Evolutionary conservation across 2,329 filamentous ascomycete genomes (phyloP), one percentile per base, ranked within the genome.

Genomic region (Hypoxylon sp.): DNA sequence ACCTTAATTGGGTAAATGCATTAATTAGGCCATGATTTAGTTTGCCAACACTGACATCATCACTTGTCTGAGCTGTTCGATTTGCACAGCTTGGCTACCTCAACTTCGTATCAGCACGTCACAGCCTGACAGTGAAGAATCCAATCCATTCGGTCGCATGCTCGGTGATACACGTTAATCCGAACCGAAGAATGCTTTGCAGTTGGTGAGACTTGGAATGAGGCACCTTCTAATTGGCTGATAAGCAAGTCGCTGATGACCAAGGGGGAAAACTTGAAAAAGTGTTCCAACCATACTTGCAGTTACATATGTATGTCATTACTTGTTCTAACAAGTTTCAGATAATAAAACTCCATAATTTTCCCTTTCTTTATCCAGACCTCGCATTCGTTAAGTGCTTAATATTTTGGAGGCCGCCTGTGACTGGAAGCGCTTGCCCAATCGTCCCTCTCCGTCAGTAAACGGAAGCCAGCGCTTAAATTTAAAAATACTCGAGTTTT

Each of bases 251-350:
- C 19, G 34, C 34, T 43, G 34, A 65, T 43, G 55, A 65, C n/a
- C 45, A 61, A 61, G 41, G 60, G 60, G 48, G 46, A 65, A 68
- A 68, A 57, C 57, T 61, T 57, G 57, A 68, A 69, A 69, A 67
- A 58, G 49, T 21, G 60, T 53, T 25, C 53, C 60, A 55, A 60
- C 43, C 30, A 51, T 19, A 50, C 19, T 9, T 36, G 23, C 14
- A 21, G 49, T 64, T 64, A 60, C 63, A 56, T 65, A 61, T 55
- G 38, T 65, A 68, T 28, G 23, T 60, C n/a, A 64, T 63, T 65
- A 23, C 38, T 34, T 56, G 52, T 56, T 46, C 48, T 30, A 45
- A 17, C 51, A 63, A 28, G 32, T 68, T 49, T 55, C 2, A 23
- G 28, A 14, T 57, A 59, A 59, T 65, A 63, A 65, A 60, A 34